These are phyloP conservation scores for Aspergillus conjunctus DNA, from an alignment of 495 filamentous ascomycete genomes.

Conservation along the genomic window DNA sequence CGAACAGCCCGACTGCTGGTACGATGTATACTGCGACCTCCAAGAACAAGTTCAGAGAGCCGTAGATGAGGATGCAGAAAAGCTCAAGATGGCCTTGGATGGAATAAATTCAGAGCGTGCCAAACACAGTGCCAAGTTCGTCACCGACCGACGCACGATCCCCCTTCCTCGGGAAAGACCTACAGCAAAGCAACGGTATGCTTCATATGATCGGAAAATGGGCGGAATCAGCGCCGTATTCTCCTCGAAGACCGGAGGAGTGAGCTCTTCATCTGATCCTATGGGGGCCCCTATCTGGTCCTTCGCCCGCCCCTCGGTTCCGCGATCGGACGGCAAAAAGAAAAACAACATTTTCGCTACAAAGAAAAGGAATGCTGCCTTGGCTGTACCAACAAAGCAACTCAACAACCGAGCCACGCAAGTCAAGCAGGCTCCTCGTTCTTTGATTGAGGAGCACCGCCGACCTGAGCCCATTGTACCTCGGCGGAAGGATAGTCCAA, in stretches of 20 bases:
- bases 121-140: conserved; percentile 49
- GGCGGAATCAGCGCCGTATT: conserved; percentile 29
- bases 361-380: conserved; percentile 36
- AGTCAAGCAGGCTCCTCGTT: conserved; percentile 42
- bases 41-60: conserved; percentile 45
- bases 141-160: conserved; percentile 34
- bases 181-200: conserved; percentile 31
- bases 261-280: conserved; percentile 17
- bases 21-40: conserved; percentile 62
- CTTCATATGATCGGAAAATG: conserved; percentile 31
- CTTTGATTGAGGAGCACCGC: conserved; percentile 47
- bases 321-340: conserved; percentile 30
- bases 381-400: conserved; percentile 45
- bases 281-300: conserved; percentile 19
- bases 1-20: conserved; percentile 60
- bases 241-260: conserved; percentile 3
- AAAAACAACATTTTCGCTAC: conserved; percentile 43
- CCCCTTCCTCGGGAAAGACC: conserved; percentile 32
- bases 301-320: conserved; percentile 23
- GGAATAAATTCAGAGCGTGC: conserved; percentile 53
- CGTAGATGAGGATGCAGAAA: conserved; percentile 51
- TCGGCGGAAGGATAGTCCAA: conserved; percentile 11
- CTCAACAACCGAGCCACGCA: conserved; percentile 42
- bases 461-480: conserved; percentile 29
- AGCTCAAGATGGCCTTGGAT: conserved; percentile 51